Evolutionary conservation across 2,329 filamentous ascomycete genomes (phyloP).

Genomic region (Diaporthe aspalathi): DNA sequence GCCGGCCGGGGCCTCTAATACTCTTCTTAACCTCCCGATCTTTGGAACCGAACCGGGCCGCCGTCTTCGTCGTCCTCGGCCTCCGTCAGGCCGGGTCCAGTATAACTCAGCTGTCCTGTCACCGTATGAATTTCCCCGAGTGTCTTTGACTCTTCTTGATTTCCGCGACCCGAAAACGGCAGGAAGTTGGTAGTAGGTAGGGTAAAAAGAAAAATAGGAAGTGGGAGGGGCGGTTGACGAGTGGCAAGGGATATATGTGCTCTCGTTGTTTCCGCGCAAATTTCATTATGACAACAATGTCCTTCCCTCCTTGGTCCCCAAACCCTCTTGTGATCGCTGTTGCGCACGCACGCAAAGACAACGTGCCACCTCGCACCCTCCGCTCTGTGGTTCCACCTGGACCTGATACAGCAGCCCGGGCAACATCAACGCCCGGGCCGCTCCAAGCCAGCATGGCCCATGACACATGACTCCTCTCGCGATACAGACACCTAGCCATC

Average conservation of each 20-base stretch:
- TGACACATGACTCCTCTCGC: conserved; percentile 35
- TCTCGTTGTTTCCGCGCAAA: conserved; percentile 38
- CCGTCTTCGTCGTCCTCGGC: not conserved
- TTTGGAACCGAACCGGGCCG: not conserved
- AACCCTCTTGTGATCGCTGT: conserved; percentile 9
- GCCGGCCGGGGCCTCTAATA: too few species aligned
- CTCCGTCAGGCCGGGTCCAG: not conserved
- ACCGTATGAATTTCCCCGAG: not conserved
- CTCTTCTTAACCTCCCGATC: not conserved
- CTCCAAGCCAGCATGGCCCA: conserved; percentile 3
- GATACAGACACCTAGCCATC: conserved; percentile 33
- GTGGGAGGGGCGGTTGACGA: conserved; percentile 15
- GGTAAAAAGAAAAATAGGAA: not conserved
- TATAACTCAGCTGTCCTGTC: not conserved
- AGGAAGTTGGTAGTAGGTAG: not conserved
- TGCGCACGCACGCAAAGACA: conserved; percentile 16
- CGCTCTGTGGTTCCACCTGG: conserved; percentile 16
- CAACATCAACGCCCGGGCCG: not conserved
- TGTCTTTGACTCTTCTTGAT: conserved; percentile 14
- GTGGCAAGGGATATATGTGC: conserved; percentile 40
- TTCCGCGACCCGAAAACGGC: not conserved
- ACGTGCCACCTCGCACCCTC: conserved; percentile 7
- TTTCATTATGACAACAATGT: conserved; percentile 38
- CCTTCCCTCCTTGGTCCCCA: conserved; percentile 17
- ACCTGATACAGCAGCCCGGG: not conserved